A percentile compares a stretch with the other conserved stretches of the same genome.
Evolutionary conservation across 495 filamentous ascomycete species (phyloP).

Genomic region (Daldinia concentrica): DNA sequence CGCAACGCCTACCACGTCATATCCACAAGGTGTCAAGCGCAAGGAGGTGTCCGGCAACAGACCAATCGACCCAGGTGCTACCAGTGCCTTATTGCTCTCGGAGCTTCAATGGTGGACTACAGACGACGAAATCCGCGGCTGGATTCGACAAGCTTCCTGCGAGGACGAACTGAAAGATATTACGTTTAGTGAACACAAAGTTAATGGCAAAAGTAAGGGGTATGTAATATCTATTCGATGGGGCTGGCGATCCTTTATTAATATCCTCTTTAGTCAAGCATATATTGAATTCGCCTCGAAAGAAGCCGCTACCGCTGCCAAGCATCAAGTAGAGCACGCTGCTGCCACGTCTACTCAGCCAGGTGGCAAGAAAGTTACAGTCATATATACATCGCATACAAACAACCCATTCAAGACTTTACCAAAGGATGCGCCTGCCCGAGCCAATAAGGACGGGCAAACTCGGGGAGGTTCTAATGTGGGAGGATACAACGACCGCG

Average conservation of each 20-base stretch:
- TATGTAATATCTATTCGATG: conserved; percentile 53
- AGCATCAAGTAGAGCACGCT: conserved; percentile 78
- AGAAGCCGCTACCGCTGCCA: conserved; percentile 86
- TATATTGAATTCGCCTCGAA: conserved; percentile 86
- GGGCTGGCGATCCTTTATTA: conserved; percentile 5
- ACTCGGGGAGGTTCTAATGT: conserved; percentile 58
- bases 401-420: conserved; percentile 90
- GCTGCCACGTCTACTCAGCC: conserved; percentile 49
- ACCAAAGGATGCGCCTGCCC: conserved; percentile 87
- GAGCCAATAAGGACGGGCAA: conserved; percentile 70
- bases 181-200: conserved; percentile 97
- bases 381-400: conserved; percentile 78
- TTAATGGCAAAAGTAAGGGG: conserved; percentile 99
- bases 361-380: conserved; percentile 73
- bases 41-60: conserved; percentile 80
- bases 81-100: conserved; percentile 81
- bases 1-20: conserved; percentile 50
- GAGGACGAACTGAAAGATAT: conserved; percentile 91
- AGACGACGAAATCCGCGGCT: conserved; percentile 92
- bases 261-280: conserved; percentile 71
- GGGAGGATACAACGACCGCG: conserved; percentile 56
- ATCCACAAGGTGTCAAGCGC: conserved; percentile 78
- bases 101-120: conserved; percentile 97
- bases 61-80: conserved; percentile 81
- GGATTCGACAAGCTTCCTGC: conserved; percentile 76